Evolutionary conservation across 2,329 filamentous ascomycete species (phyloP), one percentile per base, ranked within the genome.

Genomic region (Dactylonectria estremocensis): DNA sequence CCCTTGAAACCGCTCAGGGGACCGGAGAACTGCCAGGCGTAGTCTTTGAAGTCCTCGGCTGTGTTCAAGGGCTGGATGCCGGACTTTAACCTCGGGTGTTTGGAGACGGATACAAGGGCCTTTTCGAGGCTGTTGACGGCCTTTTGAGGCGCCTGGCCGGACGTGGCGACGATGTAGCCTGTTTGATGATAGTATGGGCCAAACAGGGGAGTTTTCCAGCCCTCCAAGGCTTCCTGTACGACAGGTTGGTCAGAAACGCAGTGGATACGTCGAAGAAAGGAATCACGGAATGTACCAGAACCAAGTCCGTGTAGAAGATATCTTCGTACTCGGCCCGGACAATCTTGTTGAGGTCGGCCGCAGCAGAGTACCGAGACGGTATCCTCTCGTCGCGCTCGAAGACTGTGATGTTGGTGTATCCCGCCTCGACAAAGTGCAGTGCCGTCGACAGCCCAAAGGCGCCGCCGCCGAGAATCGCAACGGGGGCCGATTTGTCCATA

Each of bases 261-360:
- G 16, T 3, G 35, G 43, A 13, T 14, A 2, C n/a, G 11, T 33
- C 14, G 37, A 14, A 2, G 14, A 37, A n/a, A 18, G 14, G 31
- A n/a, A 8, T 43, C n/a, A n/a, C 16, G 1, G 14, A 13, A 56
- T 48, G 37, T 64, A 69, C 64, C n/a, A 67, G 16, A n/a, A 54
- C 46, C 9, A 67, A 40, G 14, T 67, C 46, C 3, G 59, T 69
- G 35, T 61, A 67, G 22, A 69, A 69, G 5, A 20, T 43, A 20
- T 67, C 64, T 16, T 69, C 59, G 50, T 69, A 67, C 55, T 69
- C 67, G 28, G 67, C 60, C 5, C 61, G 52, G 35, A 69, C 61
- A 52, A 69, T 67, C 50, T 69, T 69, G 55, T 67, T 69, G 3
- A 69, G 43, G 7, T 69, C 59, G 24, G 62, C 59, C 2, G 67